These are phyloP conservation scores for Breviolum minutum DNA, from an alignment of 73 alveolate genomes.

Conservation along the genomic window DNA sequence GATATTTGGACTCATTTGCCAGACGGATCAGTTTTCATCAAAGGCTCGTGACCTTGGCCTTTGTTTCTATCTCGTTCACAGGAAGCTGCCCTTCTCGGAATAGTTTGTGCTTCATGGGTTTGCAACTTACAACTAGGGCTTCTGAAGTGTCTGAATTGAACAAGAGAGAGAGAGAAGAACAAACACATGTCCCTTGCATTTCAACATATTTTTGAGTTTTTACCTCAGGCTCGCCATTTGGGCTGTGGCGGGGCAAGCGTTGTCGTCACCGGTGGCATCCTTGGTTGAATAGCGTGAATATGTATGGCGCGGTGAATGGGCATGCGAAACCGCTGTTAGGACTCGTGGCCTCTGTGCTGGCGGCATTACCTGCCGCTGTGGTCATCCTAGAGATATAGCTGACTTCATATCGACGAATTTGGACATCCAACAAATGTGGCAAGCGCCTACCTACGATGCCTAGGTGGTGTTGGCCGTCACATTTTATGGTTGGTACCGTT, in stretches of 20 bases:
- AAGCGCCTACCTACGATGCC: background rate
- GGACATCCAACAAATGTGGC: no score
- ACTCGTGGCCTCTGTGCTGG: background rate
- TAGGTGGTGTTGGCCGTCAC: slow-evolving; percentile 54
- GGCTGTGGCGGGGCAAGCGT: slow-evolving; percentile 25
- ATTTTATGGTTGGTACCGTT: slow-evolving; percentile 46
- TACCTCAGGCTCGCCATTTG: slow-evolving; percentile 15
- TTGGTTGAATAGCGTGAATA: background rate
- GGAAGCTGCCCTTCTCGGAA: slow-evolving; percentile 70
- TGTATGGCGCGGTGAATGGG: no score
- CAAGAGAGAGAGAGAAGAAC: no score
- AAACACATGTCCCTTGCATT: no score
- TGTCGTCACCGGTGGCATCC: slow-evolving; percentile 1
- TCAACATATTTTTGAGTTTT: background rate
- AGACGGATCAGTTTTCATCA: no score
- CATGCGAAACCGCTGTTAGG: background rate
- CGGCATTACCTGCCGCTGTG: slow-evolving; percentile 14
- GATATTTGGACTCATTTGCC: no score
- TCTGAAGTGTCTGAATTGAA: background rate
- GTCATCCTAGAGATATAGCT: background rate
- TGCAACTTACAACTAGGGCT: background rate
- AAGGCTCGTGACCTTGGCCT: no score
- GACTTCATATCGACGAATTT: no score
- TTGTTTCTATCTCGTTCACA: background rate
- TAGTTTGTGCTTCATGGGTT: slow-evolving; percentile 58